These are phyloP conservation scores for Boechera divaricarpa DNA, from an alignment of 345 rosid species.

Conservation along the genomic window DNA sequence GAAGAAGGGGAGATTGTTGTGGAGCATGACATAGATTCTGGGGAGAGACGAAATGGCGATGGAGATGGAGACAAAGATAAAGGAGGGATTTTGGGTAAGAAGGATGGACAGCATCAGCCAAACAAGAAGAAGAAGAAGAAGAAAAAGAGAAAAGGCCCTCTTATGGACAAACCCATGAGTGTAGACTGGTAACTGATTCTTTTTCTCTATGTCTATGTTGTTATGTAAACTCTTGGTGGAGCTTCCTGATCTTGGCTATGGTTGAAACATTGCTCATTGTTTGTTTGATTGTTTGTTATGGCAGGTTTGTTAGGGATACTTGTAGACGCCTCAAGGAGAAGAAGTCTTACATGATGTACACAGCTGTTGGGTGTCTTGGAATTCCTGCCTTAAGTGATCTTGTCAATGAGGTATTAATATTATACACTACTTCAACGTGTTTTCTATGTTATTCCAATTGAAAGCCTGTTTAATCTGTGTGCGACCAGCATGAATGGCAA, in stretches of 20 bases:
- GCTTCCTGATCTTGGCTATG: neutral
- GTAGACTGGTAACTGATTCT: constrained; percentile 57
- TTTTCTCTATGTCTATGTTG: neutral
- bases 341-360: constrained; percentile 91
- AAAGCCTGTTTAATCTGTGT: constrained; percentile 22
- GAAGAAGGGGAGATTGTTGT: constrained; percentile 84
- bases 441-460: neutral
- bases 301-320: constrained; percentile 82
- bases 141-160: constrained; percentile 46
- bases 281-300: constrained; percentile 25
- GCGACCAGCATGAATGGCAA: constrained; percentile 7
- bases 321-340: constrained; percentile 84
- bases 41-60: constrained; percentile 20
- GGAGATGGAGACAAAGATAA: constrained; percentile 33
- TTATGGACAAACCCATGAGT: constrained; percentile 52
- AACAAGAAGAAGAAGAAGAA: constrained; percentile 59
- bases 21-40: constrained; percentile 47
- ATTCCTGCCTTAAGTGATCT: constrained; percentile 73
- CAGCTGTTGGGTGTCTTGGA: constrained; percentile 91
- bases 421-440: constrained; percentile 1
- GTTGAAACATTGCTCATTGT: neutral
- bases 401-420: constrained; percentile 67
- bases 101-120: constrained; percentile 40
- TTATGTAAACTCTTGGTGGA: neutral
- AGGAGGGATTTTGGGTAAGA: constrained; percentile 47